Percentiles rank a stretch among this genome's conserved stretches.
These are phyloP conservation scores for Microcera coccophila DNA, from an alignment of 2,329 filamentous ascomycete genomes.

Conservation along the genomic window DNA sequence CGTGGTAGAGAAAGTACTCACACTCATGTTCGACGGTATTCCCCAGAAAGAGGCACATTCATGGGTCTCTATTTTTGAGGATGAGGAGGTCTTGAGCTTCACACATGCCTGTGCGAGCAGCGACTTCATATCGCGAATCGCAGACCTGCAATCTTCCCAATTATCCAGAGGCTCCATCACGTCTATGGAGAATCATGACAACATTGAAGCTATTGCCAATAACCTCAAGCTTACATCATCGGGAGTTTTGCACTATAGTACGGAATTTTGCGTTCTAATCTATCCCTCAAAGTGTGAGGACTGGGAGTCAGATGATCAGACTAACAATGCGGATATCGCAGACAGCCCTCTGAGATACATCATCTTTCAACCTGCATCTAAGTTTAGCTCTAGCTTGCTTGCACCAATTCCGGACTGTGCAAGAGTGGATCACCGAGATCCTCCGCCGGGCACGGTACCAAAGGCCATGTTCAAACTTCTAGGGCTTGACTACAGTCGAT, in stretches of 20 bases:
- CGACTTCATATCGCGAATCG: slow-evolving; percentile 28
- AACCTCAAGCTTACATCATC: slow-evolving; percentile 35
- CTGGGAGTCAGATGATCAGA: slow-evolving; percentile 27
- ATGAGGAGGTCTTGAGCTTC: slow-evolving; percentile 28
- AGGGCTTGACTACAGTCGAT: slow-evolving; percentile 30
- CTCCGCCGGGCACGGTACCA: slow-evolving; percentile 15
- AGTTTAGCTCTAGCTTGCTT: slow-evolving; percentile 21
- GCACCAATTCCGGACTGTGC: slow-evolving; percentile 18
- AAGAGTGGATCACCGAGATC: slow-evolving; percentile 1
- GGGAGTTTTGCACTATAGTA: slow-evolving; percentile 33
- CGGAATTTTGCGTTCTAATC: slow-evolving; percentile 37
- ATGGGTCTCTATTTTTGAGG: slow-evolving; percentile 29
- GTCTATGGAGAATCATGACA: slow-evolving; percentile 5
- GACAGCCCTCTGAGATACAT: slow-evolving; percentile 31
- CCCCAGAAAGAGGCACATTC: slow-evolving; percentile 1
- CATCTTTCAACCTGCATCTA: slow-evolving; percentile 33
- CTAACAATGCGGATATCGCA: not conserved
- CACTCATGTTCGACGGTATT: slow-evolving; percentile 12
- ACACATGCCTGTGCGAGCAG: slow-evolving; percentile 32
- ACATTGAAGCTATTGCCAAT: slow-evolving; percentile 29
- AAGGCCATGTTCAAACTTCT: slow-evolving; percentile 29
- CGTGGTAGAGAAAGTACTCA: slow-evolving; percentile 4
- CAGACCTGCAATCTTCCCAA: slow-evolving; percentile 10
- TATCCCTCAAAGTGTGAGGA: slow-evolving; percentile 36
- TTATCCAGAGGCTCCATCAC: slow-evolving; percentile 22